Evolutionary conservation across 2,329 filamentous ascomycete genomes (phyloP).

Genomic region (Coleophoma cylindrospora): DNA sequence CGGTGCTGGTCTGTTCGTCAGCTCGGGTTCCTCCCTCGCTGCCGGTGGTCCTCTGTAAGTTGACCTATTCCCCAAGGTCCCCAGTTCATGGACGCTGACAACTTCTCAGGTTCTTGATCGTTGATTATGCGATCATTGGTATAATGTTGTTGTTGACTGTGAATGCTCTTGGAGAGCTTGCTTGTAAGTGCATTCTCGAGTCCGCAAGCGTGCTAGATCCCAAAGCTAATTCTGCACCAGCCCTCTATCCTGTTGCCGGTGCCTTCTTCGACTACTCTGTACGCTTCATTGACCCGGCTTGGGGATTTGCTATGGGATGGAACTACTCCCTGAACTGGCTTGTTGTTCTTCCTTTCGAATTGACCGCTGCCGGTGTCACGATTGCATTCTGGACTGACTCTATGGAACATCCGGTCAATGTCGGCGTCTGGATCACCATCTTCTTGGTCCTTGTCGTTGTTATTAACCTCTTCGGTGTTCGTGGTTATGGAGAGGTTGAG

Average conservation of each 20-base stretch:
- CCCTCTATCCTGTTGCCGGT: conserved; percentile 83
- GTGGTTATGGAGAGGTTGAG: conserved; percentile 48
- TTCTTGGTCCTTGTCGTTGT: conserved; percentile 45
- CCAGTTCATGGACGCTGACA: too few relatives aligned
- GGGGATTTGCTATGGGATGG: conserved; percentile 94
- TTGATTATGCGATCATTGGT: conserved; percentile 55
- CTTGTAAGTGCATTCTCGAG: conserved; percentile 25
- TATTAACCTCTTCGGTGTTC: conserved; percentile 51
- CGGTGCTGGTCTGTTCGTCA: conserved; percentile 44
- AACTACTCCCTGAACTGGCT: conserved; percentile 67
- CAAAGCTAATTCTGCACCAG: conserved; percentile 44
- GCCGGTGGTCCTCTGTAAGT: conserved; percentile 26
- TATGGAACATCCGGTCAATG: conserved; percentile 30
- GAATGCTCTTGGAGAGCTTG: conserved; percentile 82
- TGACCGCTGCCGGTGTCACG: conserved; percentile 48
- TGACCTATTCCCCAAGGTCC: too few relatives aligned
- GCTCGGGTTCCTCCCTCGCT: conserved; percentile 35
- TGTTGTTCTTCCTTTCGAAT: conserved; percentile 45
- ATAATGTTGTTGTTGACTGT: conserved; percentile 86
- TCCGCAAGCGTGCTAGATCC: background rate
- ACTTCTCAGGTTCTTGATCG: conserved; percentile 2
- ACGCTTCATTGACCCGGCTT: conserved; percentile 83
- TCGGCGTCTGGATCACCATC: conserved; percentile 51
- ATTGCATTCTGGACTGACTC: conserved; percentile 44
- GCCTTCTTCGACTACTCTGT: conserved; percentile 91